Evolutionary conservation across 179 eudicot species (phyloP), one percentile per base, ranked within the genome.

Genomic region (Silene noctiflora): DNA sequence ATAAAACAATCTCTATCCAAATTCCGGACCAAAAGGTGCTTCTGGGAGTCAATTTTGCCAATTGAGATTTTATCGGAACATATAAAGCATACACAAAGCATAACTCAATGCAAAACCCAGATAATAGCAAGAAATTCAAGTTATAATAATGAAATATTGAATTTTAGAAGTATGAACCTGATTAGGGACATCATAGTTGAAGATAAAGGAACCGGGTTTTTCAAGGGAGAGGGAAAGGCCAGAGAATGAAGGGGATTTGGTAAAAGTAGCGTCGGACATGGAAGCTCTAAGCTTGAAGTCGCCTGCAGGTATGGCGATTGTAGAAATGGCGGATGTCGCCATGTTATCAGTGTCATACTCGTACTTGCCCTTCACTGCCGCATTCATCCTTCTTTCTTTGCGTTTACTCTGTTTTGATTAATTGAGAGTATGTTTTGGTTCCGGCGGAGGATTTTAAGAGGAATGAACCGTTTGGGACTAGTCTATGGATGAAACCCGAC

Each of bases 161-260:
- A 19, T 22, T 22, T 21, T 22, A 11, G 10, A 17, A 2, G 1
- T 16, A 69, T 7, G 19, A 4, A 90, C 97, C 88, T 91, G 81
- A 16, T 86, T 90, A 83, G 89, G 92, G 59, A 90, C 88, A 77
- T 87, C 82, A 74, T 82, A 91, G 75, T 90, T 89, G 76, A 91
- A 39, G 72, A 86, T 58, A 79, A 91, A 90, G 76, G 79, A 84
- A 22, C 91, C 91, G 3, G 97, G 94, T 60, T 88, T 91, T 24
- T 90, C 94, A 4, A 91, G 73, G 22, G 92, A 78, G 14, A 91
- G 80, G 21, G 85, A 76, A 3, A 88, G 78, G 81, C 92, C 91
- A 66, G 82, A 82, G 20, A 91, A 81, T 75, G 87, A 81, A 29
- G 92, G 91, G 31, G 91, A 91, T 67, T 86, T 86, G 83, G 77